Percentiles rank a stretch among this genome's conserved stretches.
Conservation (phyloP, 805 yeast genomes). For the Candida coquimbonensis region DNA sequence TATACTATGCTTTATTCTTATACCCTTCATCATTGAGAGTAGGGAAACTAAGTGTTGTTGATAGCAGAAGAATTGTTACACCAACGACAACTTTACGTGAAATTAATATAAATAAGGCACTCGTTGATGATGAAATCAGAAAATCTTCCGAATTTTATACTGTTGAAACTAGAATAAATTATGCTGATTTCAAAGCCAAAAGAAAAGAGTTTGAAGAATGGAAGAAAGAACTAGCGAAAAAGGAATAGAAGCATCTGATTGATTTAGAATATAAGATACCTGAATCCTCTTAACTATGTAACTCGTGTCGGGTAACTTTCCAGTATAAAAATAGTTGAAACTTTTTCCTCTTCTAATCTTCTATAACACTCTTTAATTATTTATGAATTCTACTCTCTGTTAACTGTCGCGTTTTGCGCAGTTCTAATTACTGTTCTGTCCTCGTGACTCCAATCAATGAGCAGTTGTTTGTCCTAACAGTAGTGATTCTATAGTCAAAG, state of each 20-base stretch:
- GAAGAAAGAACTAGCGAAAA: not conserved
- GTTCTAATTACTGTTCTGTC: no score
- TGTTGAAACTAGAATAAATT: constrained; percentile 4
- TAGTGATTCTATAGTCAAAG: constrained; percentile 1
- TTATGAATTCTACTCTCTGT: not conserved
- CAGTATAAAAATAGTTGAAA: no score
- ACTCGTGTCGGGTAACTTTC: no score
- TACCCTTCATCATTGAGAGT: constrained; percentile 1
- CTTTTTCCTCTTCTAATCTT: no score
- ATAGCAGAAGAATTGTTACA: not conserved
- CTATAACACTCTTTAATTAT: no score
- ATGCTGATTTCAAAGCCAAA: constrained; percentile 5
- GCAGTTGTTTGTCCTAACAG: constrained; percentile 2
- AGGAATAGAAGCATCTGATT: not conserved
- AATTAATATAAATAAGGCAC: constrained; percentile 1
- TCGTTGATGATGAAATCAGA: constrained; percentile 4
- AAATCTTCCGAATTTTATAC: constrained; percentile 4
- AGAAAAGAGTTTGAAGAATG: constrained; percentile 6
- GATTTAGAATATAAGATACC: no score
- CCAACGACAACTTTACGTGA: not conserved
- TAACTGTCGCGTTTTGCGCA: not conserved
- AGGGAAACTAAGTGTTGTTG: constrained; percentile 2
- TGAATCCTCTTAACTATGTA: no score
- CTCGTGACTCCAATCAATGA: no score
- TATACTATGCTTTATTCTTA: constrained; percentile 1